Base-by-base conservation (phyloP, 2,329 filamentous ascomycete species). In the Teratosphaeriaceae sp. region DNA sequence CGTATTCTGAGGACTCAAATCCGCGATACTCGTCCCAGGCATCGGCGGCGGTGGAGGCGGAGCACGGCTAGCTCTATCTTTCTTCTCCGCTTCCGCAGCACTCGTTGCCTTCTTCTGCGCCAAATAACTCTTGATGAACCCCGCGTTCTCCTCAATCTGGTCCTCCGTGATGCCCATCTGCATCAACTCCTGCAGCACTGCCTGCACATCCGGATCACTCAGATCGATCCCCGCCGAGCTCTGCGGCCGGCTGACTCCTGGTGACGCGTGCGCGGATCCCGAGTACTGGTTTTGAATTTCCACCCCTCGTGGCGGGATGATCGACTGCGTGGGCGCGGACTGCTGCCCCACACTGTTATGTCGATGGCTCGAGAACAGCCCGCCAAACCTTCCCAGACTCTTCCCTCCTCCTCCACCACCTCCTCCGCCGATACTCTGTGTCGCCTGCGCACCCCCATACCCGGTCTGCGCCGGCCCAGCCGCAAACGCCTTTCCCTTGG, bases 121-220 rank as follows among this genome's bases (percentile, higher is more conserved):
- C 49, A 83, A 78, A 55, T 82, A 84, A 44, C 73, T 67, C 64
- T 80, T 80, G 62, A 84, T 84, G 54, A 84, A 84, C 43, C 80
- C 80, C 2, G 77, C 74, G 57, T 84, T 80, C 50, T 82, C 73
- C 45, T 76, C 76, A 43, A 84, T 81, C 61, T 82, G 76, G 53
- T 83, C 79, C 55, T 81, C 77, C 2, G 79, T 82, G 41, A 84
- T 82, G 31, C 80, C 80, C 77, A 83, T 81, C 16, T 70, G 67
- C 50, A 76, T 56, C 42, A 84, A 61, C 54, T 84, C 79, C 46
- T 78, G 73, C 47, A 84, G 59, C 15, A 84, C 66, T 8, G 73
- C 72, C 58, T 79, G 75, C 66, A 75, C 79, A 42, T 74, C 74
- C 1, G 80, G 80, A 58, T 84, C 80, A 9, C 71, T 72, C 4